Base-by-base conservation (phyloP, 805 yeast genomes). In the Lachancea dasiensis region DNA sequence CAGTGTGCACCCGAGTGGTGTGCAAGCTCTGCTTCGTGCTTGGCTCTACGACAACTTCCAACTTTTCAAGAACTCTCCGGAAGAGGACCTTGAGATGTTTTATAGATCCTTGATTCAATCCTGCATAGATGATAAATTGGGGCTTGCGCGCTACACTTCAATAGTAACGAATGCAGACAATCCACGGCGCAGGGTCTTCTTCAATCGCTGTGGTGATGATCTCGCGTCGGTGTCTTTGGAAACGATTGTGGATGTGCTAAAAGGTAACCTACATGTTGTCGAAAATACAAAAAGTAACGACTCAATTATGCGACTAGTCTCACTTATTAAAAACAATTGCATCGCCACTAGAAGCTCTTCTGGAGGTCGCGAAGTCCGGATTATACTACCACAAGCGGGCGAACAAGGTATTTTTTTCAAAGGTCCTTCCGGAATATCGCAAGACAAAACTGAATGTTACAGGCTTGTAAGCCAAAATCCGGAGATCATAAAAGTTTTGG, bases 31-130 rank as follows among this genome's bases (percentile, higher is more conserved):
- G 10, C 26, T 56, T 18, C 44, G 56, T 20, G 35, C 51, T 17
- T 59, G 64, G 64, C 41, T 51, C 20, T 52, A 45, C 29, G 61
- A 59, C 40, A 43, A 59, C 39, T 38, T 47, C 4, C 38, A 41
- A 11, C 31, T 51, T 8, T 28, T 56, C 9, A 39, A 37, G 6
- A 35, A 41, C 7, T 25, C 31, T 2, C 24, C 32, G 16, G 34
- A 36, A n/a, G 9, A 10, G 13, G 30, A 27, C 3, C 43, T 45
- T 32, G 61, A 56, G 38, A 14, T 3, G 0, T 46, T 58, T 17
- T 55, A 48, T 39, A 38, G 46, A 14, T 32, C 43, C 21, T 31
- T 58, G 29, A 17, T 59, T 3, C 24, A 33, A 7, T 58, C 58
- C 24, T 46, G 52, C 23, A 34, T 41, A 21, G 31, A 41, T 14